Evolutionary conservation across 169 alveolate genomes (phyloP).

Genomic region (Plasmodium knowlesi): DNA sequence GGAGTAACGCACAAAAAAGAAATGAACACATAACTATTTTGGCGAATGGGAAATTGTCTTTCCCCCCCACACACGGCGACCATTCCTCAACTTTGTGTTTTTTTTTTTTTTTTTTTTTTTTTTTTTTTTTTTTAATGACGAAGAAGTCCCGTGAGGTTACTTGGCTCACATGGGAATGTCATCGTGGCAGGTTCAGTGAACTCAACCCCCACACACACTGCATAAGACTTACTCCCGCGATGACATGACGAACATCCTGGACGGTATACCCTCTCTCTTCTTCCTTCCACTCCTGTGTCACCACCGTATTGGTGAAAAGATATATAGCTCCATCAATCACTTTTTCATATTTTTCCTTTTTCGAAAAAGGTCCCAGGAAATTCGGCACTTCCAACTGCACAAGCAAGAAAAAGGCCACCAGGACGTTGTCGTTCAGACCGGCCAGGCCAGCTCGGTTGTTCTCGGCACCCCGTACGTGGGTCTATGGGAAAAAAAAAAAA

Average conservation of each 20-base stretch:
- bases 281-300: neutral
- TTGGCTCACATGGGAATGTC: neutral
- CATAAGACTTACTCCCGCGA: slow-evolving; percentile 24
- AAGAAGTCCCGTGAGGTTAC: neutral
- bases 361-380: slow-evolving; percentile 5
- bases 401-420: slow-evolving; percentile 43
- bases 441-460: neutral
- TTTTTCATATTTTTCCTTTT: slow-evolving; percentile 26
- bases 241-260: slow-evolving; percentile 15
- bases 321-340: slow-evolving; percentile 40
- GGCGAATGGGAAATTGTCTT: neutral
- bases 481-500: neutral
- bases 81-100: neutral
- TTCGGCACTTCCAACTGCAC: slow-evolving; percentile 41
- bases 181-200: neutral
- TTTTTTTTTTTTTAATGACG: neutral
- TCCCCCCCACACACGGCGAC: neutral
- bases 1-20: neutral
- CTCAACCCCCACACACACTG: too few species aligned
- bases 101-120: too few species aligned
- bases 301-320: slow-evolving; percentile 15
- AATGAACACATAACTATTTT: neutral
- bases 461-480: neutral
- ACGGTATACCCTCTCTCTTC: slow-evolving; percentile 2
- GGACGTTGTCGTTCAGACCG: slow-evolving; percentile 10